Percentiles rank a stretch among this genome's conserved stretches.
Evolutionary conservation across 2,329 filamentous ascomycete genomes (phyloP).

Genomic region (Graphilbum ipis-grandicollis): DNA sequence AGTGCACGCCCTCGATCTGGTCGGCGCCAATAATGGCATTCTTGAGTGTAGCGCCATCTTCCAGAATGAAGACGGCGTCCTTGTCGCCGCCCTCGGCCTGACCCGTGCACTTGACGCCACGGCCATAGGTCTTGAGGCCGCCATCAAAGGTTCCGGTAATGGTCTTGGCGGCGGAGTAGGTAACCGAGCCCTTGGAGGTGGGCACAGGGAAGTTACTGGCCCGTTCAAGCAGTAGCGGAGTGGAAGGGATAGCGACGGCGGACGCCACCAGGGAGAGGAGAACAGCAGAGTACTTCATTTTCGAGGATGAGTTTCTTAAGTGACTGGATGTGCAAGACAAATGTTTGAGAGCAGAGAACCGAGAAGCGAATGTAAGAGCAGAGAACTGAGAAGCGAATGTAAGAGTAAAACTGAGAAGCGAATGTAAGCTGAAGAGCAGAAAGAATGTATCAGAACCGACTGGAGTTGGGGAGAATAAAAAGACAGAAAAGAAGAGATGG

Average conservation of each 20-base stretch:
- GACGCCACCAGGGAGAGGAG: neutral
- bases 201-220: neutral
- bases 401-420: too few species aligned
- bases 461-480: too few species aligned
- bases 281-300: neutral
- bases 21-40: conserved; percentile 33
- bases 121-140: conserved; percentile 16
- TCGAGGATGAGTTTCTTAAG: too few species aligned
- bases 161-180: neutral
- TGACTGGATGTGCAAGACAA: too few species aligned
- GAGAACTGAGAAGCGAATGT: too few species aligned
- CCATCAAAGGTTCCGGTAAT: conserved; percentile 22
- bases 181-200: neutral
- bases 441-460: too few species aligned
- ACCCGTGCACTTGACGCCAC: conserved; percentile 6
- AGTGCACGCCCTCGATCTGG: conserved; percentile 30
- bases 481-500: too few species aligned
- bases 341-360: too few species aligned
- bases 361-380: too few species aligned
- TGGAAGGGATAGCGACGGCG: neutral
- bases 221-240: neutral
- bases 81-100: conserved; percentile 11
- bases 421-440: too few species aligned
- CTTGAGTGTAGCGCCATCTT: conserved; percentile 28
- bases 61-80: conserved; percentile 31